Conservation (phyloP, 495 filamentous ascomycete genomes). For the Penicillium odoratum region DNA sequence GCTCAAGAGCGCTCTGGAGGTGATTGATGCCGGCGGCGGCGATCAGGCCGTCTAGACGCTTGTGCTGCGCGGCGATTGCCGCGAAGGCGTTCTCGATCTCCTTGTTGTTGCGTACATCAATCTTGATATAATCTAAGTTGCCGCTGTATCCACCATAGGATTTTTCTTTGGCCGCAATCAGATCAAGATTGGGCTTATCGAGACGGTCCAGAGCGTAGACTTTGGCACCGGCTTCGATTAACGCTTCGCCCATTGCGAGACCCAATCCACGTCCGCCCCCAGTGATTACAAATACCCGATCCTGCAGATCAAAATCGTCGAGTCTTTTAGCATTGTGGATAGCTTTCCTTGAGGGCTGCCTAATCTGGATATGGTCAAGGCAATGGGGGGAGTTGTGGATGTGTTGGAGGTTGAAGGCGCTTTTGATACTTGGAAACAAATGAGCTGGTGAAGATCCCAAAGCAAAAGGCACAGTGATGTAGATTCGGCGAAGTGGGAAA, state of each 20-base stretch:
- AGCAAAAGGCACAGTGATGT: too few relatives aligned
- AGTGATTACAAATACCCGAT: constrained; percentile 61
- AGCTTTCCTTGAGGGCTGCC: constrained; percentile 26
- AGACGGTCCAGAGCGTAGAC: constrained; percentile 66
- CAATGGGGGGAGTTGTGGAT: constrained; percentile 22
- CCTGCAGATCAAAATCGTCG: constrained; percentile 55
- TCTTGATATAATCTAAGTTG: constrained; percentile 58
- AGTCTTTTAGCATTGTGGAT: constrained; percentile 32
- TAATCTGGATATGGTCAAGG: constrained; percentile 38
- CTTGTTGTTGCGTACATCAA: constrained; percentile 62
- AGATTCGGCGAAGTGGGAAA: too few relatives aligned
- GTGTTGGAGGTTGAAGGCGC: constrained; percentile 17
- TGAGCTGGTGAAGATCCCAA: constrained; percentile 16
- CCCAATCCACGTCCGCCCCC: constrained; percentile 65
- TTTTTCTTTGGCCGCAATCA: constrained; percentile 48
- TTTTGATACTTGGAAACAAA: constrained; percentile 20
- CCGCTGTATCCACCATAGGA: constrained; percentile 51
- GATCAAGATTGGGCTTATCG: constrained; percentile 50
- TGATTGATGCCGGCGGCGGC: constrained; percentile 82
- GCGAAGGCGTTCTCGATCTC: constrained; percentile 54
- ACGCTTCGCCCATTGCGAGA: constrained; percentile 64
- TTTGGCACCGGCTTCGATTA: constrained; percentile 67
- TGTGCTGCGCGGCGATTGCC: constrained; percentile 52
- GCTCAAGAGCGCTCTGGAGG: constrained; percentile 67
- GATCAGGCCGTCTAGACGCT: constrained; percentile 71